Percentiles rank a stretch among this genome's conserved stretches.
phyloP scores from a whole-genome alignment of 176 grass and related monocot species.

The Oryza meyeriana region DNA sequence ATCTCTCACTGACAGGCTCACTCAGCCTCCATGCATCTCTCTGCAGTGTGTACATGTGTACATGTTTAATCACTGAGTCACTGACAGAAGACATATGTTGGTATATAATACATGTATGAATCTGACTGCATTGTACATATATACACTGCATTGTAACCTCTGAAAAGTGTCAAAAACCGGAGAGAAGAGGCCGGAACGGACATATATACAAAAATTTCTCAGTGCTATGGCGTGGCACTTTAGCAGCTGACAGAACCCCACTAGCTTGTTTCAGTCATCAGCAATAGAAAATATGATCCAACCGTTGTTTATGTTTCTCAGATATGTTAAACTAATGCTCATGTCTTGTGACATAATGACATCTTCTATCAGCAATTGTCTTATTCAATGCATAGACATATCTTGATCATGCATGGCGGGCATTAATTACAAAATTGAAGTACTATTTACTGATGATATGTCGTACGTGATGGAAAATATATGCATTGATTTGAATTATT shows the following conservation, averaged over 20 bases:
- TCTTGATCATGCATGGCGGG: not conserved
- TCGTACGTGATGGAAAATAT: not conserved
- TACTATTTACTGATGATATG: not conserved
- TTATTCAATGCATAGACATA: not conserved
- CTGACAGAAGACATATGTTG: conserved; percentile 16
- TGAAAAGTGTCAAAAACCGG: not conserved
- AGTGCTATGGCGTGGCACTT: not conserved
- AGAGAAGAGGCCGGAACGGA: not conserved
- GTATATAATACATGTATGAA: conserved; percentile 22
- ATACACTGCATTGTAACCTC: conserved; percentile 16
- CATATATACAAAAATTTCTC: not conserved
- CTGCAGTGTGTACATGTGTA: not conserved
- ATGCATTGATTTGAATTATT: conserved; percentile 25
- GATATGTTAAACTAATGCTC: conserved; percentile 38
- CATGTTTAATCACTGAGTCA: conserved; percentile 2
- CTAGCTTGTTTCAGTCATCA: not conserved
- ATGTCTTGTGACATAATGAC: conserved; percentile 29
- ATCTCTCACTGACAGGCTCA: not conserved
- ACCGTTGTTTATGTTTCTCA: conserved; percentile 6
- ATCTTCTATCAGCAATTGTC: conserved; percentile 3
- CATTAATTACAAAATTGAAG: conserved; percentile 31
- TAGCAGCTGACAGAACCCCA: conserved; percentile 20
- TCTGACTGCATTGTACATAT: conserved; percentile 23
- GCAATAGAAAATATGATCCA: conserved; percentile 42
- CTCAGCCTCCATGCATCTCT: not conserved